phyloP scores from a whole-genome alignment of 371 early-diverging fungal genomes.

The Mucor sp. region DNA sequence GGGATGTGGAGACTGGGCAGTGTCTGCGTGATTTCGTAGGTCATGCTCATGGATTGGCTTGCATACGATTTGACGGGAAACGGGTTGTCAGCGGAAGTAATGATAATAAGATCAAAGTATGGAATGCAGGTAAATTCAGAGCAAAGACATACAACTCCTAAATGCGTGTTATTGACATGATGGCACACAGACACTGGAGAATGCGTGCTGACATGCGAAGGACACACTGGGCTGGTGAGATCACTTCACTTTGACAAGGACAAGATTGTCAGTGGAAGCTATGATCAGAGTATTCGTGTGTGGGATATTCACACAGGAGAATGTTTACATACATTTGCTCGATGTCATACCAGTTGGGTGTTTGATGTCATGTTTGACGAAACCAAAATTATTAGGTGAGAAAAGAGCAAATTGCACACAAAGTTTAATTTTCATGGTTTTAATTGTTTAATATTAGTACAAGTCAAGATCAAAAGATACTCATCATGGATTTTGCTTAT shows the following conservation, averaged over 20 bases:
- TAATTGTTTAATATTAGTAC: slow-evolving; percentile 39
- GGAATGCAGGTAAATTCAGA: slow-evolving; percentile 69
- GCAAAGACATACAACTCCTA: background rate
- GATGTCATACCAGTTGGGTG: slow-evolving; percentile 85
- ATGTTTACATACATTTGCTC: slow-evolving; percentile 50
- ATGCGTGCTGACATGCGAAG: slow-evolving; percentile 64
- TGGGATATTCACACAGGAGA: slow-evolving; percentile 72
- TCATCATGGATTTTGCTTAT: slow-evolving; percentile 77
- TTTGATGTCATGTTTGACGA: slow-evolving; percentile 88
- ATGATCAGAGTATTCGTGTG: slow-evolving; percentile 95
- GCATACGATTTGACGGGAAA: slow-evolving; percentile 89
- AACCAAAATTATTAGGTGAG: slow-evolving; percentile 71
- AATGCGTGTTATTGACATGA: background rate
- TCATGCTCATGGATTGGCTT: slow-evolving; percentile 87
- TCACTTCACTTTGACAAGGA: slow-evolving; percentile 77
- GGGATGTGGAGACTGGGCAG: slow-evolving; percentile 77
- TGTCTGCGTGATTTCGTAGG: slow-evolving; percentile 70
- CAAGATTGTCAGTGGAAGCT: slow-evolving; percentile 57
- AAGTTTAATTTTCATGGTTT: background rate
- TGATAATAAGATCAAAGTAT: slow-evolving; percentile 92
- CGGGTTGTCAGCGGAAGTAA: slow-evolving; percentile 90
- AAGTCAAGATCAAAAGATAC: slow-evolving; percentile 74
- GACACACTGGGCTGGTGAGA: slow-evolving; percentile 90
- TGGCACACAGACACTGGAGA: slow-evolving; percentile 62
- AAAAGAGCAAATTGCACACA: background rate